Evolutionary conservation across 805 yeast genomes (phyloP).

Genomic region (Yamadazyma insecticola): DNA sequence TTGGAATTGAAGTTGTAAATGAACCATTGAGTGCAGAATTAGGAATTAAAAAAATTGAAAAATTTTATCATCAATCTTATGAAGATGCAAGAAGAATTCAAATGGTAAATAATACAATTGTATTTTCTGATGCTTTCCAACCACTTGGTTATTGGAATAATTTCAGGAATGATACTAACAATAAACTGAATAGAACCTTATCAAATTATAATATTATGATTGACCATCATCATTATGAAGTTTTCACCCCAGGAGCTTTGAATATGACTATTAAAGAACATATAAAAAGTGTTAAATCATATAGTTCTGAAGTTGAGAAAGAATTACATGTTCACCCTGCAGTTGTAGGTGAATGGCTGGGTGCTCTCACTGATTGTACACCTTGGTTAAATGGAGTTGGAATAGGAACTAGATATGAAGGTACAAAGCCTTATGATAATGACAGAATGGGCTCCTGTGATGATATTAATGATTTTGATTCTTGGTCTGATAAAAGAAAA

Average conservation of each 20-base stretch:
- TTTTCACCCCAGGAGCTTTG: slow-evolving; percentile 23
- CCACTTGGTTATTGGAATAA: slow-evolving; percentile 51
- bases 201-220: slow-evolving; percentile 30
- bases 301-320: slow-evolving; percentile 26
- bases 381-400: slow-evolving; percentile 68
- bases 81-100: slow-evolving; percentile 27
- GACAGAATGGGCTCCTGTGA: slow-evolving; percentile 41
- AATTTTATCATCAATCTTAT: slow-evolving; percentile 27
- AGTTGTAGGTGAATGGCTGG: slow-evolving; percentile 69
- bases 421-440: slow-evolving; percentile 26
- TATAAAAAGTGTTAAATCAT: slow-evolving; percentile 25
- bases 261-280: slow-evolving; percentile 25
- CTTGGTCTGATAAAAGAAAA: slow-evolving; percentile 44
- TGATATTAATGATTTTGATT: slow-evolving; percentile 29
- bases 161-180: slow-evolving; percentile 6
- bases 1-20: slow-evolving; percentile 38
- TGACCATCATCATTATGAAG: slow-evolving; percentile 40
- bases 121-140: slow-evolving; percentile 66
- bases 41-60: slow-evolving; percentile 16
- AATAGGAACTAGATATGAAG: slow-evolving; percentile 59
- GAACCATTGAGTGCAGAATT: slow-evolving; percentile 32
- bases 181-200: slow-evolving; percentile 13
- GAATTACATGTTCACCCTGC: slow-evolving; percentile 42
- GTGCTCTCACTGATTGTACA: slow-evolving; percentile 72
- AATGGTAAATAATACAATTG: slow-evolving; percentile 37